Evolutionary conservation across 2,329 filamentous ascomycete species (phyloP).

Genomic region (Venturia nashicola): DNA sequence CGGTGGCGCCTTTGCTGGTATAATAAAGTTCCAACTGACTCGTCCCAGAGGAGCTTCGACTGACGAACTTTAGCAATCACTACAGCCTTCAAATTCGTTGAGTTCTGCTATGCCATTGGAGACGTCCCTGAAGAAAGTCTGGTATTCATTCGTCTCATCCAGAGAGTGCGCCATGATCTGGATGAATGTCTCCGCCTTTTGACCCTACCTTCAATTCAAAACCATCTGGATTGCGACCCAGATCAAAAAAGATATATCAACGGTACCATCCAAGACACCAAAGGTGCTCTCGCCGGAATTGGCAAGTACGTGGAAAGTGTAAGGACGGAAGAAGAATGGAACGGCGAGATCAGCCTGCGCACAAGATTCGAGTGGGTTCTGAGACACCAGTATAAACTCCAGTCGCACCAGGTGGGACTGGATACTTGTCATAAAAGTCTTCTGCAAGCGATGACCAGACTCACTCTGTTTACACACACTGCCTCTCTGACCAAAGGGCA

Average conservation of each 20-base stretch:
- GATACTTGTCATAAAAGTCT: slow-evolving; percentile 18
- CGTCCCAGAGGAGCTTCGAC: background rate
- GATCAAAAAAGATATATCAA: slow-evolving; percentile 18
- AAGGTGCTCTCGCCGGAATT: slow-evolving; percentile 18
- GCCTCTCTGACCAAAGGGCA: background rate
- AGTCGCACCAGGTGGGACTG: slow-evolving; percentile 15
- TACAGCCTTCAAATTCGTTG: slow-evolving; percentile 19
- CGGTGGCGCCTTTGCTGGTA: background rate
- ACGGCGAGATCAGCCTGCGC: slow-evolving; percentile 15
- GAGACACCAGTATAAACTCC: slow-evolving; percentile 18
- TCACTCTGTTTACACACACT: background rate
- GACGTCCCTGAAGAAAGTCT: slow-evolving; percentile 17
- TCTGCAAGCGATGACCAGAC: slow-evolving; percentile 14
- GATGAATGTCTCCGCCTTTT: slow-evolving; percentile 19
- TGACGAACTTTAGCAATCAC: slow-evolving; percentile 12
- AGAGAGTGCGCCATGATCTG: slow-evolving; percentile 18
- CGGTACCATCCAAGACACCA: slow-evolving; percentile 16
- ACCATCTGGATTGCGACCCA: slow-evolving; percentile 16
- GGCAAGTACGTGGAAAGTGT: slow-evolving; percentile 19
- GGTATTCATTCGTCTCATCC: slow-evolving; percentile 17
- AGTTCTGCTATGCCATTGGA: slow-evolving; percentile 16
- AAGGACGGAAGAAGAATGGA: slow-evolving; percentile 15
- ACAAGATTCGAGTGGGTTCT: slow-evolving; percentile 21
- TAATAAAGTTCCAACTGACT: too few species aligned
- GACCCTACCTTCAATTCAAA: slow-evolving; percentile 13